These are phyloP conservation scores for Saccharomycopsis vini DNA, from an alignment of 805 yeast genomes.

Conservation along the genomic window DNA sequence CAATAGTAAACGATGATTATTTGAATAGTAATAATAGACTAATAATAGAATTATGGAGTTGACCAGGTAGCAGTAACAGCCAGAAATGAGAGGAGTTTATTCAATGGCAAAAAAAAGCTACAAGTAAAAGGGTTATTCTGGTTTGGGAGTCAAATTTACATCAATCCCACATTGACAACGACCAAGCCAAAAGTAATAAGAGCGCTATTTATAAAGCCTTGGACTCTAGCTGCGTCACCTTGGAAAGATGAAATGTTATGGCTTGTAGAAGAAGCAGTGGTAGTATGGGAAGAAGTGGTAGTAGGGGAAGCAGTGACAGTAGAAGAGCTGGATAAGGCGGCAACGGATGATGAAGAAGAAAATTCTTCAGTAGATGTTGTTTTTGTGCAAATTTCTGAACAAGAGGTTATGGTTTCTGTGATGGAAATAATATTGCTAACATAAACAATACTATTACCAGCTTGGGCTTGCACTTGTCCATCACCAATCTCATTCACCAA, in stretches of 20 bases:
- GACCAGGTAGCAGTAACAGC: too few species aligned
- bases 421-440: slow-evolving; percentile 14
- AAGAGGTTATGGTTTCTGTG: slow-evolving; percentile 7
- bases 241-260: not conserved
- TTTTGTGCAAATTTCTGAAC: slow-evolving; percentile 5
- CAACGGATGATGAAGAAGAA: not conserved
- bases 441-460: slow-evolving; percentile 16
- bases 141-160: too few species aligned
- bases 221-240: not conserved
- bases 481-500: slow-evolving; percentile 15
- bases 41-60: too few species aligned
- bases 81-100: too few species aligned
- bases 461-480: slow-evolving; percentile 18
- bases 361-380: too few species aligned
- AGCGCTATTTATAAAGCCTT: not conserved
- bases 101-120: too few species aligned
- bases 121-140: too few species aligned
- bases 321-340: slow-evolving; percentile 1
- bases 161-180: too few species aligned
- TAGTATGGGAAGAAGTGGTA: not conserved
- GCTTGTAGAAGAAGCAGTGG: not conserved
- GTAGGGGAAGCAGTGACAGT: not conserved
- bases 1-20: too few species aligned
- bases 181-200: too few species aligned
- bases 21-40: too few species aligned